Evolutionary conservation across 352 stramenopile species (phyloP).

Genomic region (Globisporangium nagaii): DNA sequence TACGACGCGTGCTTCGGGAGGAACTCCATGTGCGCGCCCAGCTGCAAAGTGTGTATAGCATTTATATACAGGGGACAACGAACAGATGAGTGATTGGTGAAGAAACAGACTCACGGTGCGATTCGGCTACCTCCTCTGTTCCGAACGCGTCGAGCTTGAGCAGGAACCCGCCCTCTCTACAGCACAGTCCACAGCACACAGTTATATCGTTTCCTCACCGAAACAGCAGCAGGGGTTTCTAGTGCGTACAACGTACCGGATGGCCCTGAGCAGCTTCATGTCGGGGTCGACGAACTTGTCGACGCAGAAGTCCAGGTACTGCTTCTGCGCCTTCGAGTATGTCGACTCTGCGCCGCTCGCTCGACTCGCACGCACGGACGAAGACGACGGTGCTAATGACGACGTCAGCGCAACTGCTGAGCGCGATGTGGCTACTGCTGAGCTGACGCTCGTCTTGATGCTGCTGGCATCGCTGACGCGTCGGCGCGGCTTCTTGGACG

Average conservation of each 20-base stretch:
- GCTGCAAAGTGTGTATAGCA: too few relatives aligned
- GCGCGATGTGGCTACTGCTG: not conserved
- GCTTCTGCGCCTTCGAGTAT: conserved; percentile 38
- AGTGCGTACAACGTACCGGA: conserved; percentile 22
- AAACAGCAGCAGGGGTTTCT: too few relatives aligned
- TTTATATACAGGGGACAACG: too few relatives aligned
- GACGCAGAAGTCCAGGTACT: conserved; percentile 54
- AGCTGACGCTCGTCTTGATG: not conserved
- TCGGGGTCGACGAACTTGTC: conserved; percentile 49
- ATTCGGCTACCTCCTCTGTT: conserved; percentile 48
- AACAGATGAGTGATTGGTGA: too few relatives aligned
- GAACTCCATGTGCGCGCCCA: conserved; percentile 46
- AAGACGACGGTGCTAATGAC: not conserved
- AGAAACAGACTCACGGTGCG: too few relatives aligned
- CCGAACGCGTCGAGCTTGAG: conserved; percentile 53
- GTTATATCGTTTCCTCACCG: too few relatives aligned
- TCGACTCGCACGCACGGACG: conserved; percentile 4
- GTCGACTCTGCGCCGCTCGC: not conserved
- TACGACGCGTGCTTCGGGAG: conserved; percentile 24
- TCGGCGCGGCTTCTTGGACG: conserved; percentile 11
- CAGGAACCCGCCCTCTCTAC: conserved; percentile 23
- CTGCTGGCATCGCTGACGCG: not conserved
- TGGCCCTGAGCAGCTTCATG: conserved; percentile 29
- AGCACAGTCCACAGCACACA: not conserved
- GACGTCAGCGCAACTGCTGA: not conserved